Evolutionary conservation across 768 basidiomycete genomes (phyloP).

Genomic region (Macrolepiota dolichaula): DNA sequence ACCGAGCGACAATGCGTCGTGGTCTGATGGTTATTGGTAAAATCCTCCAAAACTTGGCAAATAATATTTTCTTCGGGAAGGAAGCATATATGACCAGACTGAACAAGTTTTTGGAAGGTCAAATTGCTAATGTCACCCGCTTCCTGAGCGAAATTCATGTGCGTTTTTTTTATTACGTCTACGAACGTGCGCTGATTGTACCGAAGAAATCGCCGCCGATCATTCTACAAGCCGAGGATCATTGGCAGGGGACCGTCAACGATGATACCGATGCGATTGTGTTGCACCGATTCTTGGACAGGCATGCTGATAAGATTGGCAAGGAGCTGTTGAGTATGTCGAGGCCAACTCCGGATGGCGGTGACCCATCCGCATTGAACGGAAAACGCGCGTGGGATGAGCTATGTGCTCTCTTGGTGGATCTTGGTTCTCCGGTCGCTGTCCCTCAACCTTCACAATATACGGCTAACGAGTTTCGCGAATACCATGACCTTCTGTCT

Average conservation of each 20-base stretch:
- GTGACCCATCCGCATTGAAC: slow-evolving; percentile 49
- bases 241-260: slow-evolving; percentile 73
- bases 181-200: neutral
- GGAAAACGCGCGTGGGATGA: slow-evolving; percentile 86
- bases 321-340: slow-evolving; percentile 78
- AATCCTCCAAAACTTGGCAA: slow-evolving; percentile 90
- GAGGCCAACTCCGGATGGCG: slow-evolving; percentile 50
- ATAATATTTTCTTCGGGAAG: slow-evolving; percentile 92
- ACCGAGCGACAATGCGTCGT: slow-evolving; percentile 52
- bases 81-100: slow-evolving; percentile 82
- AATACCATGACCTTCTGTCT: slow-evolving; percentile 65
- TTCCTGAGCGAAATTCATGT: slow-evolving; percentile 79
- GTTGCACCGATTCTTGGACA: slow-evolving; percentile 80
- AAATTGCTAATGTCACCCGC: slow-evolving; percentile 69
- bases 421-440: slow-evolving; percentile 68
- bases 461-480: slow-evolving; percentile 50
- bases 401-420: slow-evolving; percentile 75
- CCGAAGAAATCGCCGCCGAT: slow-evolving; percentile 32
- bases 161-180: slow-evolving; percentile 19
- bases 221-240: slow-evolving; percentile 58
- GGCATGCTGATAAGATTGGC: slow-evolving; percentile 83
- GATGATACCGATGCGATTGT: slow-evolving; percentile 85
- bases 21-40: slow-evolving; percentile 88
- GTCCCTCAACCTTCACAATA: slow-evolving; percentile 56
- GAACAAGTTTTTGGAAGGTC: slow-evolving; percentile 69